phyloP scores from a whole-genome alignment of 2,329 filamentous ascomycete species.

The Volutella citrinella region DNA sequence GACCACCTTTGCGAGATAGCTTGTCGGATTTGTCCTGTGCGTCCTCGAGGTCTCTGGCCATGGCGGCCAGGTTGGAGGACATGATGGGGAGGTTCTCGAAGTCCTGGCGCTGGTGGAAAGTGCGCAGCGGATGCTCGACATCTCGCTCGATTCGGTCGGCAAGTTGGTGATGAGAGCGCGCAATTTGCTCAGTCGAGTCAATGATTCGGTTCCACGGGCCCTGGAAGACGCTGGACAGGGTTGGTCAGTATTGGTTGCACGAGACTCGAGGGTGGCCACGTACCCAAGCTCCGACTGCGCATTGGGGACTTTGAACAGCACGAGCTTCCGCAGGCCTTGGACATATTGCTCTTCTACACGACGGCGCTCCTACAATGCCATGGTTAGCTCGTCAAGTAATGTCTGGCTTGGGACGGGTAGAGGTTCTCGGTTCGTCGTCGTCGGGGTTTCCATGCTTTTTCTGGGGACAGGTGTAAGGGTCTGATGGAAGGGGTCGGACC shows the following conservation, averaged over 20 bases:
- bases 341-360: slow-evolving; percentile 90
- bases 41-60: slow-evolving; percentile 82
- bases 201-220: slow-evolving; percentile 87
- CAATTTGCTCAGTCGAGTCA: slow-evolving; percentile 73
- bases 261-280: slow-evolving; percentile 26
- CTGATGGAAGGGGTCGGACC: slow-evolving; percentile 58
- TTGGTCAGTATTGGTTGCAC: slow-evolving; percentile 13
- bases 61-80: slow-evolving; percentile 71
- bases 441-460: no score
- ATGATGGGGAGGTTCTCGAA: slow-evolving; percentile 79
- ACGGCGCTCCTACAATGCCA: slow-evolving; percentile 75
- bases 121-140: slow-evolving; percentile 78
- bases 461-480: no score
- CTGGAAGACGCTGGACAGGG: slow-evolving; percentile 72
- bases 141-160: slow-evolving; percentile 82
- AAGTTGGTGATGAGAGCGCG: slow-evolving; percentile 78
- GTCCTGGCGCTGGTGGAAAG: slow-evolving; percentile 72
- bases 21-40: slow-evolving; percentile 86
- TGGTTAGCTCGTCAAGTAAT: no score
- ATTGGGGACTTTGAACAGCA: slow-evolving; percentile 71
- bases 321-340: slow-evolving; percentile 74
- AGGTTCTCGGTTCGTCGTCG: no score
- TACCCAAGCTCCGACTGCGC: slow-evolving; percentile 84
- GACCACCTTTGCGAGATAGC: slow-evolving; percentile 73
- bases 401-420: no score